phyloP scores from a whole-genome alignment of 345 rosid genomes.

The Sonneratia caseolaris region DNA sequence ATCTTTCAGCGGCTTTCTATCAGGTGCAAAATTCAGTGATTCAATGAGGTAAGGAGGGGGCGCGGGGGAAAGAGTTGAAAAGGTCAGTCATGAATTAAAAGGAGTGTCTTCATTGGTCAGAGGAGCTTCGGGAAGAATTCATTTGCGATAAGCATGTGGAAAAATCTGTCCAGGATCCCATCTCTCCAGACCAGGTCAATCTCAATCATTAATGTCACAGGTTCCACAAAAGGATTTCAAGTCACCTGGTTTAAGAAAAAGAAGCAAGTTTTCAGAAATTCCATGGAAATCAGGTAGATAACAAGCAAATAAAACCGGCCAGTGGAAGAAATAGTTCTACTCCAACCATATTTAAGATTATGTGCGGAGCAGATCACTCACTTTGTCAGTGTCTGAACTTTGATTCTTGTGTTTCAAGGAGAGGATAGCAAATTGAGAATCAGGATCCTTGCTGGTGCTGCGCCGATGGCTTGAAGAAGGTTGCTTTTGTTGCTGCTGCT shows the following conservation, averaged over 20 bases:
- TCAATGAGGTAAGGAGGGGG: neutral
- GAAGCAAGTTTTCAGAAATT: neutral
- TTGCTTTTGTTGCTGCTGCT: constrained; percentile 33
- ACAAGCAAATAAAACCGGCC: neutral
- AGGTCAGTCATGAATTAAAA: neutral
- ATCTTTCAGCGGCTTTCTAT: neutral
- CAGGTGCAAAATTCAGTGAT: constrained; percentile 4
- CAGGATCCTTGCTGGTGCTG: constrained; percentile 67
- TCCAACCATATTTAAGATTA: constrained; percentile 14
- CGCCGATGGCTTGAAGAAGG: constrained; percentile 68
- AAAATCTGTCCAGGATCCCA: neutral
- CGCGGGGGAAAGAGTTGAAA: too few species aligned
- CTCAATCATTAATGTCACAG: neutral
- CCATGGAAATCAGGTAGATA: neutral
- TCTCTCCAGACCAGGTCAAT: neutral
- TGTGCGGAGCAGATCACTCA: constrained; percentile 51
- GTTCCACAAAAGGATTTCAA: neutral
- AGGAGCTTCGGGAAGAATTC: neutral
- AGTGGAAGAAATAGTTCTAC: neutral
- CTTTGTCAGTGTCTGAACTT: constrained; percentile 48
- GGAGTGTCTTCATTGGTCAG: neutral
- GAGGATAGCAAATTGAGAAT: constrained; percentile 76
- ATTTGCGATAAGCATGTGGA: neutral
- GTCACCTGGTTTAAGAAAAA: neutral
- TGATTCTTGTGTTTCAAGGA: constrained; percentile 66